Percentiles rank a stretch among this genome's conserved stretches.
phyloP scores from a whole-genome alignment of 2,329 filamentous ascomycete species.

The Capronia americana region DNA sequence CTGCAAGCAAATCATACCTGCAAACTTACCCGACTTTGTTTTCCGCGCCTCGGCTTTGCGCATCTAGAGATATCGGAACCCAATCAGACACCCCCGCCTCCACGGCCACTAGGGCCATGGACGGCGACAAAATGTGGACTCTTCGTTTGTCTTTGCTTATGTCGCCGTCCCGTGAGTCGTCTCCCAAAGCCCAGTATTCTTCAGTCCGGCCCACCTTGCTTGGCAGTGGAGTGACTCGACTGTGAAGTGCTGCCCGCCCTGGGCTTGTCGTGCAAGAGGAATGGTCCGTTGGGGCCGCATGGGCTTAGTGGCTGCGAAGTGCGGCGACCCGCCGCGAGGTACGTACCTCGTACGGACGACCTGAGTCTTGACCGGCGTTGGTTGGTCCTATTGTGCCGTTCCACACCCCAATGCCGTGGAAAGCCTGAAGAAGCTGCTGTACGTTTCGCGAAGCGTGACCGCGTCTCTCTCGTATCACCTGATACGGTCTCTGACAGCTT shows the following conservation, averaged over 20 bases:
- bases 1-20: not conserved
- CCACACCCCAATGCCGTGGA: not conserved
- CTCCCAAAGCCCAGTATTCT: not conserved
- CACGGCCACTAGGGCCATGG: not conserved
- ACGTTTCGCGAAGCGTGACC: not conserved
- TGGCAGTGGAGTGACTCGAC: constrained; percentile 4
- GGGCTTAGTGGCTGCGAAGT: not conserved
- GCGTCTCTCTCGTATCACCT: constrained; percentile 1
- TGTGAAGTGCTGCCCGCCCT: not conserved
- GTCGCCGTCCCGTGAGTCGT: not conserved
- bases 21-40: not conserved
- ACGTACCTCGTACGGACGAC: not conserved
- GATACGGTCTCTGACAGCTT: not conserved
- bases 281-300: not conserved
- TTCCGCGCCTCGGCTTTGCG: not conserved
- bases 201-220: not conserved
- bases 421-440: not conserved
- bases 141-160: not conserved
- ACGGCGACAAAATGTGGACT: not conserved
- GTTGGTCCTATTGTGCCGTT: not conserved
- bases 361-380: not conserved
- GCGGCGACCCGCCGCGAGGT: not conserved
- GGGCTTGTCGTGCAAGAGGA: not conserved
- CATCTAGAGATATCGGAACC: not conserved
- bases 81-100: not conserved